Conservation (phyloP, 352 stramenopile species). For the Blastocystis sp. region DNA sequence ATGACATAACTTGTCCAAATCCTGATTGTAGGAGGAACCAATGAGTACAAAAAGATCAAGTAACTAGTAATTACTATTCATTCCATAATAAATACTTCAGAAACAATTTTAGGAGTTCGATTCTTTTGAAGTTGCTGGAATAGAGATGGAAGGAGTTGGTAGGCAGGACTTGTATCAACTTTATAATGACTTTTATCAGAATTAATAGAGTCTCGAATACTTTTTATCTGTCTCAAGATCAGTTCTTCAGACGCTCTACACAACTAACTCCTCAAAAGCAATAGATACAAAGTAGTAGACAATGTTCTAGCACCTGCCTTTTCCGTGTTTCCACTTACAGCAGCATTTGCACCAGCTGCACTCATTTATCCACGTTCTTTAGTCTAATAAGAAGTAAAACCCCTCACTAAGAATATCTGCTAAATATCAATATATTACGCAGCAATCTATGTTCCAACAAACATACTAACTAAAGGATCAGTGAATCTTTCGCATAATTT, state of each 20-base stretch:
- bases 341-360: background rate
- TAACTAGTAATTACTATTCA: background rate
- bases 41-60: constrained; percentile 9
- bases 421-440: background rate
- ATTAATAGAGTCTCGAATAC: background rate
- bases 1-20: constrained; percentile 4
- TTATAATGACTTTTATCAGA: background rate
- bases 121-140: constrained; percentile 32
- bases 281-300: too few species aligned
- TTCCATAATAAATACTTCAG: background rate
- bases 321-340: too few species aligned
- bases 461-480: background rate
- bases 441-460: background rate
- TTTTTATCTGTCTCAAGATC: background rate
- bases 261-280: too few species aligned
- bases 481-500: background rate
- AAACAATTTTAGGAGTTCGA: background rate
- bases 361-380: too few species aligned
- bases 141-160: background rate
- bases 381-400: background rate
- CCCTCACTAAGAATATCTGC: background rate
- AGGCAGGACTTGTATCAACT: background rate
- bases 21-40: background rate
- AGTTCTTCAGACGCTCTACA: background rate
- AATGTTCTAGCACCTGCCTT: too few species aligned